Evolutionary conservation across 768 basidiomycete species (phyloP).

Genomic region (Fomitopsis pulvina): DNA sequence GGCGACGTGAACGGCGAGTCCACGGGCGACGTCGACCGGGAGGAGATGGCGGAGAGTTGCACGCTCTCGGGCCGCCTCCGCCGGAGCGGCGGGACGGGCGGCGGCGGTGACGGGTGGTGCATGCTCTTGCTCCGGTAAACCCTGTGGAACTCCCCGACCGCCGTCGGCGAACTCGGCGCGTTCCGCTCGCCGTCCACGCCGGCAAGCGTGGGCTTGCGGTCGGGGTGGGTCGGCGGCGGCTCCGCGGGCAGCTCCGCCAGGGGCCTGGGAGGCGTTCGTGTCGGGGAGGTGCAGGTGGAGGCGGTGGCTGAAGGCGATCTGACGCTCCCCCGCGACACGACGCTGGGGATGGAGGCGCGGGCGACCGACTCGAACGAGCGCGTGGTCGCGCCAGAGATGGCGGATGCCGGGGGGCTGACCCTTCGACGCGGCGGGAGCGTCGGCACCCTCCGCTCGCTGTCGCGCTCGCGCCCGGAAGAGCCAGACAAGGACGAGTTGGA

Average conservation of each 20-base stretch:
- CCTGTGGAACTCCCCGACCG: constrained; percentile 23
- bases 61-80: constrained; percentile 60
- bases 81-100: constrained; percentile 37
- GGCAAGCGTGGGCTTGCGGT: constrained; percentile 31
- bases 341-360: constrained; percentile 22
- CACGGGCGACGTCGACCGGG: constrained; percentile 9
- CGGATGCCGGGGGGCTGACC: constrained; percentile 26
- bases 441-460: constrained; percentile 20
- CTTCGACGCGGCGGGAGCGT: constrained; percentile 31
- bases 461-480: constrained; percentile 1
- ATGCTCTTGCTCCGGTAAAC: constrained; percentile 50
- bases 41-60: constrained; percentile 30
- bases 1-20: constrained; percentile 11
- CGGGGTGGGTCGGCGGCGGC: constrained; percentile 50
- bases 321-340: not conserved
- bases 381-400: constrained; percentile 24
- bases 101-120: constrained; percentile 36
- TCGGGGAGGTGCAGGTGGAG: constrained; percentile 19
- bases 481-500: constrained; percentile 10
- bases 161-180: constrained; percentile 9
- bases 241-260: constrained; percentile 27
- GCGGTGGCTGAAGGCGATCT: constrained; percentile 5
- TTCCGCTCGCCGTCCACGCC: constrained; percentile 7
- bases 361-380: constrained; percentile 39
- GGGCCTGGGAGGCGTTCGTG: constrained; percentile 23